phyloP scores from a whole-genome alignment of 805 yeast species.

The Yarrowia sp. region DNA sequence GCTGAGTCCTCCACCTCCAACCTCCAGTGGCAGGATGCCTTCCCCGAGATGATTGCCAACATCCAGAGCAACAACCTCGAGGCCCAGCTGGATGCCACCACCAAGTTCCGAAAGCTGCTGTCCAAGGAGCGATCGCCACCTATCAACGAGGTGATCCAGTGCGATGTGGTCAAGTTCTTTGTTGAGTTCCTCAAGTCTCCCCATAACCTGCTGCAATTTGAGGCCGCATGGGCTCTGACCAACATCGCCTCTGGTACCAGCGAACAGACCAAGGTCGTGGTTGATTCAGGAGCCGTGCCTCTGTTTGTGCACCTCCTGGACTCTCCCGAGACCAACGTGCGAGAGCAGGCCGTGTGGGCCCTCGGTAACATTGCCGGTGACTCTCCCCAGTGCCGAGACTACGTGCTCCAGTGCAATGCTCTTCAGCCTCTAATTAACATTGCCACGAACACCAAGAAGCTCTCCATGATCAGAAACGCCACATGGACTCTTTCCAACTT shows the following conservation, averaged over 20 bases:
- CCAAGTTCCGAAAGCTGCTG: constrained; percentile 86
- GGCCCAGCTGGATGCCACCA: constrained; percentile 80
- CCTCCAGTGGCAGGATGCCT: constrained; percentile 48
- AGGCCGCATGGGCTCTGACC: constrained; percentile 99
- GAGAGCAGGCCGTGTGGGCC: constrained; percentile 99
- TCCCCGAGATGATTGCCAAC: constrained; percentile 82
- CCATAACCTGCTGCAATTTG: constrained; percentile 86
- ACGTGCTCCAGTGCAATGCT: constrained; percentile 78
- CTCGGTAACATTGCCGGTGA: constrained; percentile 99
- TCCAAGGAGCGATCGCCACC: constrained; percentile 96
- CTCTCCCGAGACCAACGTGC: constrained; percentile 82
- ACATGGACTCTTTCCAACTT: constrained; percentile 97
- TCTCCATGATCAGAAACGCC: constrained; percentile 87
- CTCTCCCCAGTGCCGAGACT: constrained; percentile 84
- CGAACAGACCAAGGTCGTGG: constrained; percentile 84
- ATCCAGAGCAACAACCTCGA: constrained; percentile 73
- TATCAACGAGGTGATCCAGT: constrained; percentile 83
- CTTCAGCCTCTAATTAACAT: constrained; percentile 81
- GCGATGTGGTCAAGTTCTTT: constrained; percentile 90
- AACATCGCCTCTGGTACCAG: constrained; percentile 94
- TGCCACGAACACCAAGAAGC: constrained; percentile 74
- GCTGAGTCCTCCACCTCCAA: constrained; percentile 55
- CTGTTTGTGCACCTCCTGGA: constrained; percentile 75
- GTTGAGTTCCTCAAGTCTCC: constrained; percentile 76
- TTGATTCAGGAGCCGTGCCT: constrained; percentile 92